Conservation (phyloP, 2,329 filamentous ascomycete species). For the Colletotrichum limetticola region DNA sequence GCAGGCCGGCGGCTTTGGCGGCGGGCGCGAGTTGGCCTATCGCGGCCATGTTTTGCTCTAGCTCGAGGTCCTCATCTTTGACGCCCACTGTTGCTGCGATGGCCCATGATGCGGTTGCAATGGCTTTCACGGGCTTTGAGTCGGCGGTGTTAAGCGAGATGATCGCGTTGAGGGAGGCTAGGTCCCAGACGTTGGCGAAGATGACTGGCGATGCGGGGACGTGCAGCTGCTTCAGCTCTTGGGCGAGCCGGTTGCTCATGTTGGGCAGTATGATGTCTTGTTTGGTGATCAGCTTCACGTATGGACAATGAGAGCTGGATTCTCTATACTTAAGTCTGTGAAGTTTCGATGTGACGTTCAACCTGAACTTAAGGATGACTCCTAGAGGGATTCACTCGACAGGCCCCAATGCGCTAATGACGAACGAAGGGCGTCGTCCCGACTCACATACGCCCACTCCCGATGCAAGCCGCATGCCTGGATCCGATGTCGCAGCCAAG, state of each 20-base stretch:
- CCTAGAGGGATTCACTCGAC: neutral
- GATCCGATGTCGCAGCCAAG: neutral
- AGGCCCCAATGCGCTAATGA: neutral
- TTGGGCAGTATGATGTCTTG: neutral
- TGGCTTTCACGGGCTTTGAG: conserved; percentile 50
- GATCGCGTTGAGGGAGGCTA: conserved; percentile 57
- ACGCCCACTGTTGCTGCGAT: conserved; percentile 58
- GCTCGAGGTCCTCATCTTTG: conserved; percentile 59
- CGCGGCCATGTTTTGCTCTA: conserved; percentile 61
- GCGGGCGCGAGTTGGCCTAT: conserved; percentile 56
- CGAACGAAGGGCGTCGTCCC: neutral
- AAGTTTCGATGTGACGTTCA: neutral
- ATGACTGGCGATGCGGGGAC: conserved; percentile 60
- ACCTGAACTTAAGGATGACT: neutral
- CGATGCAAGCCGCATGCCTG: neutral
- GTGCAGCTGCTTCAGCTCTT: conserved; percentile 57
- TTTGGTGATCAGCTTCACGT: neutral
- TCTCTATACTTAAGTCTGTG: too few species aligned
- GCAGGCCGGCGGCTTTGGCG: conserved; percentile 52
- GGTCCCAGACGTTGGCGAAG: conserved; percentile 67
- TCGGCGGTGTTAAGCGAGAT: conserved; percentile 51
- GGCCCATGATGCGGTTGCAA: conserved; percentile 63
- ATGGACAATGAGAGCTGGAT: too few species aligned
- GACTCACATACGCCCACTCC: neutral
- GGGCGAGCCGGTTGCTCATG: conserved; percentile 45